Base-by-base conservation (phyloP, 2,329 filamentous ascomycete species). In the Botryosphaeria dothidea region DNA sequence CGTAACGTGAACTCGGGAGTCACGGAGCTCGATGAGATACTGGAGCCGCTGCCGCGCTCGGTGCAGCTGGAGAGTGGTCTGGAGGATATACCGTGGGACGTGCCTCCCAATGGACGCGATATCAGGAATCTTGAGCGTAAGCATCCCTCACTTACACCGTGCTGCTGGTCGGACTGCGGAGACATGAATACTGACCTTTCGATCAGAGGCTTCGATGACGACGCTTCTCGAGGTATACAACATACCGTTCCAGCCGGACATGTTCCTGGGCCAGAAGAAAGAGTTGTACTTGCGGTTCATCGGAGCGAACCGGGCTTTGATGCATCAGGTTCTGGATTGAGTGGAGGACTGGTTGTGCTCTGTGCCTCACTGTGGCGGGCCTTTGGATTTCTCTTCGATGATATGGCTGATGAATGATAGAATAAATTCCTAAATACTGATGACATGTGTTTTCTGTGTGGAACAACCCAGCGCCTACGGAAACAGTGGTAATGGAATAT, bases 181-280 rank as follows among this genome's bases (percentile, higher is more conserved):
- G 4, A 15, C 13, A 7, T 3, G n/a, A 23, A 52, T 19, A 9
- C 31, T 51, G 19, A 43, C 21, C 7, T 15, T 19, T 3, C 19
- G 13, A 0, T 6, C 27, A 64, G 52, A 65, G 31, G 52, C 41
- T 4, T 15, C 19, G 6, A 15, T 48, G 1, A 27, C 41, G 4
- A 13, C 43, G 1, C 19, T 72, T 27, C 66, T 73, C 2, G 68
- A 72, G 19, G 49, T 67, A 31, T 72, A 73, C 62, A 68, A 70
- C 60, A 48, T 73, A 19, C 69, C 70, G 4, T 71, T 71, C 46
- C 64, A 68, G n/a, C 66, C 67, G 1, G 68, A 66, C 2, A 69
- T 72, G 69, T 73, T 73, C 49, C 23, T 73, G 52, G 41, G 65
- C 19, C 70, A 73, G 65, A 73, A 72, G 64, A 71, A 71, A 48